These are phyloP conservation scores for Candida tetrigidarum DNA, from an alignment of 1,139 yeast species.

Conservation along the genomic window DNA sequence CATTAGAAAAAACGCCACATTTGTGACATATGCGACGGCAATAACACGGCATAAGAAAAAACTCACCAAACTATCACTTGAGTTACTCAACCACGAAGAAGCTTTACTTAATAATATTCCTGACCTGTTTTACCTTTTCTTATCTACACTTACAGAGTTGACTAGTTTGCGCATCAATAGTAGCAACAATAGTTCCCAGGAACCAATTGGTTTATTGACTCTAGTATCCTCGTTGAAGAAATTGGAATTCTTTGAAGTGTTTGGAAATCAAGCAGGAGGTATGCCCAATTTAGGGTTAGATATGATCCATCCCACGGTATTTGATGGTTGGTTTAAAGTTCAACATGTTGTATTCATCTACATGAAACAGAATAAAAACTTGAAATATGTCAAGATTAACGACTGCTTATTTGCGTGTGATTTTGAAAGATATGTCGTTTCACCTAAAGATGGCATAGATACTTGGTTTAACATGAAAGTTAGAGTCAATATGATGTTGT, in stretches of 20 bases:
- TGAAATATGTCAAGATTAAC: slow-evolving; percentile 51
- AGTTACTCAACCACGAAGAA: slow-evolving; percentile 37
- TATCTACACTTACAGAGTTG: slow-evolving; percentile 26
- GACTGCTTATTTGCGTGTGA: slow-evolving; percentile 36
- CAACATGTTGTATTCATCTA: slow-evolving; percentile 55
- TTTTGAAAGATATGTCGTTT: slow-evolving; percentile 22
- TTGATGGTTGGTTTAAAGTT: slow-evolving; percentile 61
- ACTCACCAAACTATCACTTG: slow-evolving; percentile 41
- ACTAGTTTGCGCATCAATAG: slow-evolving; percentile 46
- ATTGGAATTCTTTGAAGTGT: slow-evolving; percentile 45
- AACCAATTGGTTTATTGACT: slow-evolving; percentile 22
- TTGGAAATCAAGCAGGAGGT: slow-evolving; percentile 58
- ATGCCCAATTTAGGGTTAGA: slow-evolving; percentile 60
- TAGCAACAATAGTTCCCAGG: slow-evolving; percentile 25
- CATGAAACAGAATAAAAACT: slow-evolving; percentile 25
- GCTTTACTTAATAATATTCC: slow-evolving; percentile 25
- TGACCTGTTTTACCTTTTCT: slow-evolving; percentile 13
- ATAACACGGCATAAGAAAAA: slow-evolving; percentile 18
- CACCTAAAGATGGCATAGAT: slow-evolving; percentile 47
- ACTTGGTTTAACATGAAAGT: slow-evolving; percentile 44
- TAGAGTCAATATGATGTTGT: slow-evolving; percentile 11
- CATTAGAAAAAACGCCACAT: slow-evolving; percentile 41
- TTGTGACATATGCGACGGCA: slow-evolving; percentile 31
- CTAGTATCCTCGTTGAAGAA: slow-evolving; percentile 30
- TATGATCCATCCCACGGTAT: slow-evolving; percentile 55